These are phyloP conservation scores for Phascolomyces articulosus DNA, from an alignment of 371 early-diverging fungal species.

Conservation along the genomic window DNA sequence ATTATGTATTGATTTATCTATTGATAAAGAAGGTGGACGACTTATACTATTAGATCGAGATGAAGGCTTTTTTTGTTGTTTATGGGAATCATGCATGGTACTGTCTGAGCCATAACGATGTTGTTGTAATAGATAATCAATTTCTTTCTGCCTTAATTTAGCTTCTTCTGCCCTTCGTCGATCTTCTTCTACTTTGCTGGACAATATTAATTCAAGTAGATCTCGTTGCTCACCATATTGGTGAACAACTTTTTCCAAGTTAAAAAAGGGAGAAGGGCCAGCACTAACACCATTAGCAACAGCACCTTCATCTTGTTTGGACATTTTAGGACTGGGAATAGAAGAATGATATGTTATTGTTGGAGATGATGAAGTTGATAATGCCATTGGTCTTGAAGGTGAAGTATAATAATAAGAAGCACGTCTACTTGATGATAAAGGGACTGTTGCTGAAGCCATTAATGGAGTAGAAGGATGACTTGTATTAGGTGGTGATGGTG, in stretches of 20 bases:
- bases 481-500: constrained; percentile 17
- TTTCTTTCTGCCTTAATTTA: constrained; percentile 45
- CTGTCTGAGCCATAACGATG: constrained; percentile 10
- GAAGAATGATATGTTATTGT: neutral
- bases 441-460: neutral
- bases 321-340: constrained; percentile 3
- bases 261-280: constrained; percentile 23
- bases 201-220: constrained; percentile 52
- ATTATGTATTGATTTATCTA: neutral
- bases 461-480: constrained; percentile 7
- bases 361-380: neutral
- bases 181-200: constrained; percentile 60
- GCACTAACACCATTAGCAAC: too few species aligned
- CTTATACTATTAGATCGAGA: neutral
- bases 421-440: neutral
- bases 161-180: constrained; percentile 60
- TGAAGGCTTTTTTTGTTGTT: neutral
- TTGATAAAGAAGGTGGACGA: neutral
- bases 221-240: constrained; percentile 53
- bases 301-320: neutral
- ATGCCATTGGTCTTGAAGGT: neutral
- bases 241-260: constrained; percentile 51
- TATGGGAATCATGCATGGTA: neutral
- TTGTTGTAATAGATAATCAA: constrained; percentile 34
- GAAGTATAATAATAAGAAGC: constrained; percentile 1